phyloP scores from a whole-genome alignment of 1,284 basidiomycete species.

The Ustilago cynodontis region DNA sequence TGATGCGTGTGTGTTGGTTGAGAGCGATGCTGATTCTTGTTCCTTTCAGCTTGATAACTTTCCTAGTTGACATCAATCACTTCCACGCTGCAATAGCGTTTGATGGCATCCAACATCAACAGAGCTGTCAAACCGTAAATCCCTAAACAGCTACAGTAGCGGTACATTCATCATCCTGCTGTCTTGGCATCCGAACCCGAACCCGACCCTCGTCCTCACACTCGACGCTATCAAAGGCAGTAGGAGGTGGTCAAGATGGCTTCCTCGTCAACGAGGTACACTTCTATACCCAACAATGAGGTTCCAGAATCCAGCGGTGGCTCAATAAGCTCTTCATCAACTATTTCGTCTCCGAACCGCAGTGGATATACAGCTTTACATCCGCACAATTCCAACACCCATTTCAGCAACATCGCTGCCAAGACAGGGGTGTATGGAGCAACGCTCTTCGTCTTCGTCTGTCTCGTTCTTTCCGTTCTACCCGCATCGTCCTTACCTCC shows the following conservation, averaged over 20 bases:
- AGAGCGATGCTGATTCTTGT: too few relatives aligned
- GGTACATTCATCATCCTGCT: too few relatives aligned
- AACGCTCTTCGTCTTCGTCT: slow-evolving; percentile 22
- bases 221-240: background rate
- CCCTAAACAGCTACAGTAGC: too few relatives aligned
- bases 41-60: too few relatives aligned
- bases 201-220: background rate
- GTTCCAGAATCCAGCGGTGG: background rate
- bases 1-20: too few relatives aligned
- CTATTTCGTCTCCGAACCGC: slow-evolving; percentile 1
- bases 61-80: too few relatives aligned
- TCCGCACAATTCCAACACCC: background rate
- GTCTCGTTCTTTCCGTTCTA: slow-evolving; percentile 23
- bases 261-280: slow-evolving; percentile 23
- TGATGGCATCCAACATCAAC: too few relatives aligned
- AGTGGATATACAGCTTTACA: background rate
- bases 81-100: too few relatives aligned
- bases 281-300: slow-evolving; percentile 11
- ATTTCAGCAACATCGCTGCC: slow-evolving; percentile 1
- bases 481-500: background rate
- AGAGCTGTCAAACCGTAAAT: background rate
- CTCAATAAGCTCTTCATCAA: background rate
- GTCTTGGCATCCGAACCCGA: background rate
- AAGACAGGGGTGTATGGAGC: slow-evolving; percentile 22
- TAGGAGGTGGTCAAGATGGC: slow-evolving; percentile 7